Evolutionary conservation across 371 early-diverging fungal species (phyloP).

Genomic region (Mycotypha africana): DNA sequence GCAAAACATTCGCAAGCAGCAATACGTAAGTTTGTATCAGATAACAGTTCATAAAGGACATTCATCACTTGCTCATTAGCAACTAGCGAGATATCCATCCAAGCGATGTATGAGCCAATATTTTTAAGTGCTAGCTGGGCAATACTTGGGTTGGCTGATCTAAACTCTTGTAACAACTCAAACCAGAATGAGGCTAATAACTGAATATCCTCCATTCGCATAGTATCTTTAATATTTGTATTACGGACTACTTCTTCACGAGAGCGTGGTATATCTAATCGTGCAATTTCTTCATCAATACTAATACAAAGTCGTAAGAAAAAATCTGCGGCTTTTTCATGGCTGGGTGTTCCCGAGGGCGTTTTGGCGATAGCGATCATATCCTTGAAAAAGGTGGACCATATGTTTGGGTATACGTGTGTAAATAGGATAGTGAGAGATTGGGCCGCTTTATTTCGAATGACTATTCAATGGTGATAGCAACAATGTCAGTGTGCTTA

Average conservation of each 20-base stretch:
- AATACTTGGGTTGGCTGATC: constrained; percentile 44
- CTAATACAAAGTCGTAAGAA: constrained; percentile 75
- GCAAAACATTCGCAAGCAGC: constrained; percentile 80
- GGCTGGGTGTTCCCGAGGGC: constrained; percentile 31
- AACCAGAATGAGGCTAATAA: constrained; percentile 78
- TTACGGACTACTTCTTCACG: constrained; percentile 73
- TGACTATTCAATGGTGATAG: too few species aligned
- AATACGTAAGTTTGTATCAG: constrained; percentile 52
- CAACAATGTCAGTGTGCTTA: too few species aligned
- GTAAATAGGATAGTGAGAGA: constrained; percentile 80
- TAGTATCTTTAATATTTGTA: constrained; percentile 82
- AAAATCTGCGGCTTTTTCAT: constrained; percentile 68
- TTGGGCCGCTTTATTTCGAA: constrained; percentile 86
- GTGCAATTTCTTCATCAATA: constrained; percentile 91
- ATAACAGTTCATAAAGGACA: constrained; percentile 68
- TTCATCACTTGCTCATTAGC: constrained; percentile 80
- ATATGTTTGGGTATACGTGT: constrained; percentile 75
- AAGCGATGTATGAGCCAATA: constrained; percentile 68
- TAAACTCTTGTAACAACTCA: constrained; percentile 54
- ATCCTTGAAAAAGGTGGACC: constrained; percentile 88
- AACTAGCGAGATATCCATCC: constrained; percentile 93
- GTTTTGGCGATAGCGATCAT: constrained; percentile 63
- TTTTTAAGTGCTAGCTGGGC: constrained; percentile 61
- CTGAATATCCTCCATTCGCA: constrained; percentile 83
- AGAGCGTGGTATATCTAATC: constrained; percentile 64